Evolutionary conservation across 805 yeast species (phyloP), one percentile per base, ranked within the genome.

Genomic region (Ogataea polymorpha): DNA sequence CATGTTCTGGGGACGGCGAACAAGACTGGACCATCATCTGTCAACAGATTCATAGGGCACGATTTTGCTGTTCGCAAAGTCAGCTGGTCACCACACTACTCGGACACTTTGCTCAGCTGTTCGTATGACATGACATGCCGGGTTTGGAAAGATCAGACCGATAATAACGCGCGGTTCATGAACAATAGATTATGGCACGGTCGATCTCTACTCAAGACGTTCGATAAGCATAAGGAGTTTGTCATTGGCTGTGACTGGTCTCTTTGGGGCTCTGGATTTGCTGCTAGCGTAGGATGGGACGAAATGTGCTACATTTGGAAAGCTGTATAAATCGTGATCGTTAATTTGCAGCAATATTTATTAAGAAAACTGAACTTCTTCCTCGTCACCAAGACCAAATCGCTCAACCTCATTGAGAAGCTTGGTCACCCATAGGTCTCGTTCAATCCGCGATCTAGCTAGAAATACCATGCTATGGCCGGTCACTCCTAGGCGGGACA

Each of bases 261-360:
- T 50, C 63, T 93, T 37, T 91, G 97, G 97, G 99, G 98, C 3
- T 82, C 80, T 51, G 97, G 97, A 1, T 90, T 93, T 89, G 89
- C 84, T 13, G 95, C 93, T 8, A 82, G 96, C 12, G 82, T 90
- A 0, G 96, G 96, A 2, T 91, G 96, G 96, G 99, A 91, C 66
- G 96, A 91, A 57, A 88, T 87, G 84, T 82, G 89, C 6, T 82
- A 84, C 58, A 75, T 93, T 6, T 93, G 96, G 95, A 89, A 85
- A 51, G 77, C 86, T 1, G 74, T 77, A 17, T 45, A 46, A 12
- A n/a, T 15, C 20, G 14, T 9, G 9, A 17, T 13, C 32, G 17
- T 35, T 26, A 35, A 33, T 8, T 33, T 9, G 18, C 21, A 35
- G 32, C 38, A 35, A 20, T 12, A 20, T 15, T 11, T 32, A 31